Evolutionary conservation across 2,329 filamentous ascomycete genomes (phyloP), one percentile per base, ranked within the genome.

Genomic region (Phialophora macrospora): DNA sequence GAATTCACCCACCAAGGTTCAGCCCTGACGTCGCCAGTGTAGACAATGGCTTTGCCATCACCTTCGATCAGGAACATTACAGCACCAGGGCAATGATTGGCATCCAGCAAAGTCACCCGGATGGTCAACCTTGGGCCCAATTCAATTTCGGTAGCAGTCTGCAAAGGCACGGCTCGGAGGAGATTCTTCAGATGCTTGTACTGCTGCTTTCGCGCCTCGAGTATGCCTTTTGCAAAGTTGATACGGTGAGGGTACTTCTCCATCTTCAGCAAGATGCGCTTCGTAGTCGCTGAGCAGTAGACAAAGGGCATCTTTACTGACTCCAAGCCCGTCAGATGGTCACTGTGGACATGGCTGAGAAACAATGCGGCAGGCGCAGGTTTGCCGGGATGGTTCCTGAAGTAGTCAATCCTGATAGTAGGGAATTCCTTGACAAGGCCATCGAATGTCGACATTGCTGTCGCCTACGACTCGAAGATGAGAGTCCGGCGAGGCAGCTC

Each of bases 21-120:
- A 61, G 91, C 79, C 70, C 94, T 85, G 48, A 96, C 88, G 73
- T 97, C 94, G 4, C 93, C 93, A 0, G 93, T 97, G 73, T 97
- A 98, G 0, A 97, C 80, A 1, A 96, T 83, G 0, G 92, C 88
- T 67, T 88, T 91, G 0, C 82, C 83, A 60, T 86, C 77, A 1
- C 87, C 88, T 77, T 97, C 91, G 30, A 97, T 90, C 20, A 97
- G 81, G 74, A 97, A 97, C 92, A 97, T 96, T 20, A 95, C 92
- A 20, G 92, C 88, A 0, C 94, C 93, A 0, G 90, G 85, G 72
- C 94, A 98, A 75, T 97, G 94, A 72, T 98, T 97, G 1, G 94
- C 93, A 79, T 97, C 90, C 59, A 97, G 86, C 0, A 97, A 81
- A 0, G 93, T 97, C 20, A 96, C 91, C 55, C 88, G 87, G 26